Conservation (phyloP, 768 basidiomycete genomes). For the Omphalotus guepiniiformis region DNA sequence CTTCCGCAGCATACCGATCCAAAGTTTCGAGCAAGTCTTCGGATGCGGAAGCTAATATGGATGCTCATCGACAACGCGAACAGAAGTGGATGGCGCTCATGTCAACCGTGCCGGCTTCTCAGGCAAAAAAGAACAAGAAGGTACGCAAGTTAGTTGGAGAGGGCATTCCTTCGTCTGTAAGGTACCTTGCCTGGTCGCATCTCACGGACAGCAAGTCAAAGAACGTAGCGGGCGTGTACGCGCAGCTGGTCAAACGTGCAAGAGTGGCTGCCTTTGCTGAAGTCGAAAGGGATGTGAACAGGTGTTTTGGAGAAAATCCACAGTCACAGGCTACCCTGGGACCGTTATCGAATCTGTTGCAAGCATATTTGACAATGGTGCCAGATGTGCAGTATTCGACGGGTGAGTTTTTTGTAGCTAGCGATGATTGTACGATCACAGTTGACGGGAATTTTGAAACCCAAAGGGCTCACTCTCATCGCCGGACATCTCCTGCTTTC, state of each 20-base stretch:
- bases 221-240: constrained; percentile 64
- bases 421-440: not conserved
- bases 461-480: constrained; percentile 61
- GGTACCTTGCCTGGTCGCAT: constrained; percentile 82
- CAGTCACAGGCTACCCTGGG: constrained; percentile 55
- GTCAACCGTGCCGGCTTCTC: constrained; percentile 49
- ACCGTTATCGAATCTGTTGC: constrained; percentile 52
- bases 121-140: constrained; percentile 77
- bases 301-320: constrained; percentile 52
- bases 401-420: constrained; percentile 36
- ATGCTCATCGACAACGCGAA: constrained; percentile 74
- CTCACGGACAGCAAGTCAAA: constrained; percentile 74
- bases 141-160: constrained; percentile 68
- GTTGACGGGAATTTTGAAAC: too few species aligned
- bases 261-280: constrained; percentile 43
- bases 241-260: constrained; percentile 53
- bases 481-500: constrained; percentile 69
- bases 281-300: constrained; percentile 56
- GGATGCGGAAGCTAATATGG: constrained; percentile 39
- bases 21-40: constrained; percentile 12
- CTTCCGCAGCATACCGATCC: constrained; percentile 14
- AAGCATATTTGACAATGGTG: constrained; percentile 82
- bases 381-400: constrained; percentile 69
- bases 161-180: constrained; percentile 78
- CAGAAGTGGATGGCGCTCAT: constrained; percentile 70